Evolutionary conservation across 2,329 filamentous ascomycete species (phyloP).

Genomic region (Cordyceps cateniannulata): DNA sequence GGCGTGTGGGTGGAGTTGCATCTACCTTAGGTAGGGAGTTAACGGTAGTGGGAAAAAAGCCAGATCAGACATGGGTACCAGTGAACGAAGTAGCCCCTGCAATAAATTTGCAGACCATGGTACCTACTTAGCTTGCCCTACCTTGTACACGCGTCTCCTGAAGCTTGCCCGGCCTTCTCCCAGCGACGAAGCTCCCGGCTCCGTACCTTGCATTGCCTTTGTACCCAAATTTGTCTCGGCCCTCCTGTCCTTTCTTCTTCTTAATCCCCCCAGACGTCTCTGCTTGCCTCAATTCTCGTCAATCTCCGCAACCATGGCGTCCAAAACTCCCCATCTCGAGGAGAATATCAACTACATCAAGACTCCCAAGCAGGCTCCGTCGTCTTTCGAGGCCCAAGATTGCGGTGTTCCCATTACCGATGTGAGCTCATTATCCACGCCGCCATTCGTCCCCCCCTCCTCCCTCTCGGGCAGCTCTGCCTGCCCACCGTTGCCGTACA

Average conservation of each 20-base stretch:
- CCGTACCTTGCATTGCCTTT: not conserved
- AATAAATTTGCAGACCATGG: not conserved
- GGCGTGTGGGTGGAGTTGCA: too few species aligned
- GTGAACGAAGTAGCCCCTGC: too few species aligned
- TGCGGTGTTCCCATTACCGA: slow-evolving; percentile 36
- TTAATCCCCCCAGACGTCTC: not conserved
- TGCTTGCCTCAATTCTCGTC: slow-evolving; percentile 2
- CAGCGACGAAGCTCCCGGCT: too few species aligned
- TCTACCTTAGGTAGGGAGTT: too few species aligned
- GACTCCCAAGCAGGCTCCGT: slow-evolving; percentile 30
- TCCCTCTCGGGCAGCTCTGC: not conserved
- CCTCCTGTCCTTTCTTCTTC: slow-evolving; percentile 6
- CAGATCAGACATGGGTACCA: too few species aligned
- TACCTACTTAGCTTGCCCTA: not conserved
- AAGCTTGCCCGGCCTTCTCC: too few species aligned
- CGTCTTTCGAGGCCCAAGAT: slow-evolving; percentile 67
- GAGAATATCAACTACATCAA: slow-evolving; percentile 22
- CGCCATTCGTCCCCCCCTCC: not conserved
- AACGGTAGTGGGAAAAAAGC: too few species aligned
- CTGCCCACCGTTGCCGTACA: not conserved
- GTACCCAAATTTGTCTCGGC: slow-evolving; percentile 1
- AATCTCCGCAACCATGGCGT: slow-evolving; percentile 11
- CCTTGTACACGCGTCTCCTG: too few species aligned
- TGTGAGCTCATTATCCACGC: slow-evolving; percentile 31
- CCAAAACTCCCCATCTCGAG: slow-evolving; percentile 11